Evolutionary conservation across 176 grass and related monocot genomes (phyloP), one percentile per base, ranked within the genome.

Genomic region (Bonia amplexicaulis): DNA sequence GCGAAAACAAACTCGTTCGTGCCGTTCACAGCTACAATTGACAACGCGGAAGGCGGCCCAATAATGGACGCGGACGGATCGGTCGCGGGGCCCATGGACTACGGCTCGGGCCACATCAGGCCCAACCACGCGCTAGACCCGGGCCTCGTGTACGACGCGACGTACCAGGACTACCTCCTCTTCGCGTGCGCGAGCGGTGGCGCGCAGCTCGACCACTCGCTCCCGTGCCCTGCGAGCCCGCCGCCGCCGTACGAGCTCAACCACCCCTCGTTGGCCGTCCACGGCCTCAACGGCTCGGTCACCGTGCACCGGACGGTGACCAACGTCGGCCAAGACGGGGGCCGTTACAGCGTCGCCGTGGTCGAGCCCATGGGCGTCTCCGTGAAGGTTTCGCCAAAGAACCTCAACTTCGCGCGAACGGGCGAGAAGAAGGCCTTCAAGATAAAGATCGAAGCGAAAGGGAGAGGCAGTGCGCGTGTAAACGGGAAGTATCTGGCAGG

Each of bases 131-230:
- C 96, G 12, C 57, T 91, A 10, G 90, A 99, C 79, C 93, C 96
- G 22, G 96, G 91, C 65, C 86, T 99, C 3, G 82, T 99, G 16
- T 99, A 99, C 85, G 93, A 99, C 70, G 91, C 93, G 20, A 77
- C 91, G 33, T 99, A 92, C 83, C 17, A 84, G 26, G 93, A 99
- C 78, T 99, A 99, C 88, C 91, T 96, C 17, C 84, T 94, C 26
- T 99, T 94, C 81, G 85, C 90, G 16, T 99, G 96, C 84, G 41
- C 93, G 0, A 94, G 83, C 46, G 63, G 86, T 23, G 83, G 89
- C 3, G 68, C 76, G 29, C 89, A 89, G 88, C 87, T 99, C 13
- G 96, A 94, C 81, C 69, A 5, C 29, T 51, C 91, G 31, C 53
- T 87, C 23, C 91, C 87, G 27, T 99, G 96, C 67, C 91, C 96